Conservation (phyloP, 139 green algal genomes). For the Deuterostichococcus epilithicus region DNA sequence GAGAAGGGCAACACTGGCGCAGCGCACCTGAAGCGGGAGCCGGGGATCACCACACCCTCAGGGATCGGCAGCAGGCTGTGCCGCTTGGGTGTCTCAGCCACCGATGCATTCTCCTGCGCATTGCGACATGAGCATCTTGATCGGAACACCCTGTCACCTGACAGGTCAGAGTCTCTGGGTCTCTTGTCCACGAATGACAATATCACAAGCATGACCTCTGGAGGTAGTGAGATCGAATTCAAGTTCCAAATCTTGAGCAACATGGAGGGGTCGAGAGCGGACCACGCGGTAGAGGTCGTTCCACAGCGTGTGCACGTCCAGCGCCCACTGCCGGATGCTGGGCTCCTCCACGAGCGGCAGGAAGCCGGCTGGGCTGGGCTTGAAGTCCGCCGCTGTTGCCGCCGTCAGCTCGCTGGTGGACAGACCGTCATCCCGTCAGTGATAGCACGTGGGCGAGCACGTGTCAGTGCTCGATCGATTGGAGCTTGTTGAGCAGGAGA, state of each 20-base stretch:
- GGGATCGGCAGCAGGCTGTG: constrained; percentile 77
- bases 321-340: constrained; percentile 18
- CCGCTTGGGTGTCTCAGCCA: constrained; percentile 6
- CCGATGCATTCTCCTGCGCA: constrained; percentile 21
- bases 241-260: not conserved
- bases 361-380: constrained; percentile 15
- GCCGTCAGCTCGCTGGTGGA: constrained; percentile 18
- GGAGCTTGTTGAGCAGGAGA: not conserved
- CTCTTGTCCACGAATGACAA: not conserved
- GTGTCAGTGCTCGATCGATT: too few relatives aligned
- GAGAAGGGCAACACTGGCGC: too few relatives aligned
- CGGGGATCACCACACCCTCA: constrained; percentile 68
- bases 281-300: constrained; percentile 31
- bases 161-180: not conserved
- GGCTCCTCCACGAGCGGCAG: constrained; percentile 21
- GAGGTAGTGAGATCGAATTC: not conserved
- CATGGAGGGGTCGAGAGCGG: not conserved
- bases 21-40: constrained; percentile 65
- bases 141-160: not conserved
- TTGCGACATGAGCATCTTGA: not conserved
- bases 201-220: not conserved
- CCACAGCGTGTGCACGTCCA: constrained; percentile 40
- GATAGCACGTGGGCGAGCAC: too few relatives aligned
- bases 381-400: constrained; percentile 11
- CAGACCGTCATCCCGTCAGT: too few relatives aligned